Evolutionary conservation across 2,329 filamentous ascomycete species (phyloP).

Genomic region (Bisporella sp.): DNA sequence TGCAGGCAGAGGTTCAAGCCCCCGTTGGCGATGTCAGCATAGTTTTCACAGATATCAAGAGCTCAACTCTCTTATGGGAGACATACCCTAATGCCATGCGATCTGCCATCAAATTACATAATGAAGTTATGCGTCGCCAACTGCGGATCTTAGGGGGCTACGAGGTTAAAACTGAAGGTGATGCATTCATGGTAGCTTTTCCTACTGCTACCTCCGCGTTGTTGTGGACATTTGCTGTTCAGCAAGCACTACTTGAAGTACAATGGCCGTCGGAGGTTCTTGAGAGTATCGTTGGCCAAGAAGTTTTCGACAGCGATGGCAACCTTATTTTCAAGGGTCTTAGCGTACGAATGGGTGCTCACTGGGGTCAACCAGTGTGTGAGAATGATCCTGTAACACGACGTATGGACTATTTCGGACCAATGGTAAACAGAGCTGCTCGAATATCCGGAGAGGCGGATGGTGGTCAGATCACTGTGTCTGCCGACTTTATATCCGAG

Average conservation of each 20-base stretch:
- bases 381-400: conserved; percentile 94
- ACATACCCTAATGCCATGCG: conserved; percentile 92
- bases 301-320: conserved; percentile 74
- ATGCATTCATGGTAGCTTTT: conserved; percentile 99
- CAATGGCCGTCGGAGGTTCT: conserved; percentile 92
- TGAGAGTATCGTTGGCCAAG: conserved; percentile 76
- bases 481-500: conserved; percentile 93
- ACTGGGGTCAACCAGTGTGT: conserved; percentile 90
- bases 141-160: conserved; percentile 91
- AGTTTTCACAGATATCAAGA: conserved; percentile 98
- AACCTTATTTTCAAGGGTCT: conserved; percentile 89
- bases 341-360: conserved; percentile 95
- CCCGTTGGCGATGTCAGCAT: conserved; percentile 87
- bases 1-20: conserved; percentile 85
- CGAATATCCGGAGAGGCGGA: conserved; percentile 93
- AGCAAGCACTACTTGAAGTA: conserved; percentile 79
- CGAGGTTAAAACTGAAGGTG: conserved; percentile 98
- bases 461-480: conserved; percentile 94
- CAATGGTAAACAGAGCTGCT: conserved; percentile 96
- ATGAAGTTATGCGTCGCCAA: conserved; percentile 92
- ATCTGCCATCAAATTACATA: conserved; percentile 94
- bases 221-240: conserved; percentile 94
- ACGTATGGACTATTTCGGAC: conserved; percentile 98
- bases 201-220: conserved; percentile 90
- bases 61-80: conserved; percentile 94